Conservation (phyloP, 1,284 basidiomycete genomes). For the Ceratobasidium sp. region DNA sequence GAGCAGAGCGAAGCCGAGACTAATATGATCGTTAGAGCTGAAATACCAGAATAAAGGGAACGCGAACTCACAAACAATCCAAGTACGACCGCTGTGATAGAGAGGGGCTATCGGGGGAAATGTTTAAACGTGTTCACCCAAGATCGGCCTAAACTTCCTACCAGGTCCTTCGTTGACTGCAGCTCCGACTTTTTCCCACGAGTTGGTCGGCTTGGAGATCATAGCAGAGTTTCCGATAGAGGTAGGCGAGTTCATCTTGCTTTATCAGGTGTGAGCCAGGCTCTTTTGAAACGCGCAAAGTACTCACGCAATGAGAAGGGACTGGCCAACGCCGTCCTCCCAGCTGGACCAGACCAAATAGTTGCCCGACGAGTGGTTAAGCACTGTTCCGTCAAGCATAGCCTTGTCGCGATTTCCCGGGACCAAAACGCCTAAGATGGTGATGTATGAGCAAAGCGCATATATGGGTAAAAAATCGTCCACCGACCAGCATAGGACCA, state of each 20-base stretch:
- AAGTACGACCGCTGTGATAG: conserved; percentile 15
- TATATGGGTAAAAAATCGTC: background rate
- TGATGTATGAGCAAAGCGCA: no score
- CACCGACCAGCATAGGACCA: conserved; percentile 4
- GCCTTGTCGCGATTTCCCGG: background rate
- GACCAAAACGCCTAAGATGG: background rate
- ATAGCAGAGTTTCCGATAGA: background rate
- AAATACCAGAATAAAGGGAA: background rate
- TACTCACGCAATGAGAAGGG: conserved; percentile 29
- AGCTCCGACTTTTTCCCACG: conserved; percentile 27
- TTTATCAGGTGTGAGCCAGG: background rate
- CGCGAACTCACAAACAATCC: conserved; percentile 39
- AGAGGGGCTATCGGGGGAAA: no score
- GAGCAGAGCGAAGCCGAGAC: conserved; percentile 38
- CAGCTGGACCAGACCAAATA: conserved; percentile 36
- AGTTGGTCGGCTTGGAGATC: conserved; percentile 5
- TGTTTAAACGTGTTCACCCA: no score
- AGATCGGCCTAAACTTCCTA: background rate
- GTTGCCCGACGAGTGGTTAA: background rate
- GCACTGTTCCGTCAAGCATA: conserved; percentile 20
- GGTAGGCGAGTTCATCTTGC: conserved; percentile 11
- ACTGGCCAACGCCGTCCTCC: conserved; percentile 8
- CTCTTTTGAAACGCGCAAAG: background rate
- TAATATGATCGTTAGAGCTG: conserved; percentile 20
- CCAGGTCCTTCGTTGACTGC: conserved; percentile 28